Evolutionary conservation across 768 basidiomycete species (phyloP).

Genomic region (Boletus reticuloceps): DNA sequence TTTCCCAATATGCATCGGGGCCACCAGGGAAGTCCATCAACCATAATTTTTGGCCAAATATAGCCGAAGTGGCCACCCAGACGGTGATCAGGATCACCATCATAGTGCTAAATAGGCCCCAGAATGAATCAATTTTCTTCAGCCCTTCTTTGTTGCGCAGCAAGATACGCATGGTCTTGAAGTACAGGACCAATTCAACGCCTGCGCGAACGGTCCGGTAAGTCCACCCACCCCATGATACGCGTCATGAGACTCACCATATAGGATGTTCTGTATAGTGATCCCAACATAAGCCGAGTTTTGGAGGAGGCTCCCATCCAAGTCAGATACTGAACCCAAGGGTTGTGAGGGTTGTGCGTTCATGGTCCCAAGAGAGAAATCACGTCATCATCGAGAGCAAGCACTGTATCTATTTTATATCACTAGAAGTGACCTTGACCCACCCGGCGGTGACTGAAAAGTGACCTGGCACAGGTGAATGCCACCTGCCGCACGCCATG

Average conservation of each 20-base stretch:
- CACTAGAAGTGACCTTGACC: no score
- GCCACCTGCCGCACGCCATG: no score
- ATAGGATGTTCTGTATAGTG: constrained; percentile 19
- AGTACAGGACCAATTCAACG: constrained; percentile 22
- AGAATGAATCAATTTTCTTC: constrained; percentile 11
- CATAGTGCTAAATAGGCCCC: constrained; percentile 23
- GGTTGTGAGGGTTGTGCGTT: no score
- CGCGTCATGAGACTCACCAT: constrained; percentile 12
- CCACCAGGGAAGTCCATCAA: constrained; percentile 36
- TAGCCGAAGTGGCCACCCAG: constrained; percentile 16
- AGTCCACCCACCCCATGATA: neutral
- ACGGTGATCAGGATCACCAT: constrained; percentile 31
- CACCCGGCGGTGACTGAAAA: no score
- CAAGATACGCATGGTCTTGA: constrained; percentile 17
- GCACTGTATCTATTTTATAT: no score
- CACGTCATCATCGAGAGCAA: no score
- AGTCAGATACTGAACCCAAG: no score
- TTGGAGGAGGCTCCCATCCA: no score
- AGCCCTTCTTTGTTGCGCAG: neutral
- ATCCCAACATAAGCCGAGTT: constrained; percentile 13
- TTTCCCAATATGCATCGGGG: constrained; percentile 28
- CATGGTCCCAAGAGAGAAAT: no score
- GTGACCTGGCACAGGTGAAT: no score
- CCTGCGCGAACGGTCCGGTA: constrained; percentile 7
- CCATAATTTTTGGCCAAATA: constrained; percentile 37